Evolutionary conservation across 495 filamentous ascomycete species (phyloP), one percentile per base, ranked within the genome.

Genomic region (Acidiella bohemica): DNA sequence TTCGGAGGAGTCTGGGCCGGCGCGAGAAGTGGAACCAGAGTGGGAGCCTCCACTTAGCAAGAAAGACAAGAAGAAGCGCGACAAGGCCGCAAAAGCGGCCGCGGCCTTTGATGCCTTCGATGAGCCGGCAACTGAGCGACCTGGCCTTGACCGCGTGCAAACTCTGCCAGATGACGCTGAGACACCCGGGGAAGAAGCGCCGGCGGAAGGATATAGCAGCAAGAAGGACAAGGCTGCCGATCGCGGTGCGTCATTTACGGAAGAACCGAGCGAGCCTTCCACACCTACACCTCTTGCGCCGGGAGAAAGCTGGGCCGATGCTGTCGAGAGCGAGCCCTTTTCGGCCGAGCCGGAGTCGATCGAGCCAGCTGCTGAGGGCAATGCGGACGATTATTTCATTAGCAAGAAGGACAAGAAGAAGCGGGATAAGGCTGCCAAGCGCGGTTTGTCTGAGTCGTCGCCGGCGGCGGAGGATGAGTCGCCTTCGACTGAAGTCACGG

Each of bases 361-460:
- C n/a, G n/a, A n/a, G n/a, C 7, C 25, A 27, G 7, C 25, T 27
- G 25, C 25, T 7, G 32, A 42, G 16, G 33, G 12, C 16, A 25
- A 37, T 12, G 24, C 26, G 10, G 32, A 36, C 5, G 39, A 41
- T 17, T 32, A 21, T 17, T 41, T 41, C 39, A 24, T 41, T 17
- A 47, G 44, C 44, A 47, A 47, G 23, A 42, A 42, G 23, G 44
- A 47, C 22, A 47, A 47, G 44, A 44, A 45, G 41, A 50, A 44
- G 41, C 46, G 32, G 14, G 48, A 51, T 8, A 51, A 51, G 31
- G 48, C 32, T 12, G 9, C 27, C 7, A 24, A 46, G 30, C 35
- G 28, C 4, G 36, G 37, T 16, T 11, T 37, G 12, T 47, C 39
- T 11, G 44, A 47, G 1, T 30, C 39, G 1, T 30, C 31, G 23